These are phyloP conservation scores for Metschnikowia matae DNA, from an alignment of 805 yeast species.

Conservation along the genomic window DNA sequence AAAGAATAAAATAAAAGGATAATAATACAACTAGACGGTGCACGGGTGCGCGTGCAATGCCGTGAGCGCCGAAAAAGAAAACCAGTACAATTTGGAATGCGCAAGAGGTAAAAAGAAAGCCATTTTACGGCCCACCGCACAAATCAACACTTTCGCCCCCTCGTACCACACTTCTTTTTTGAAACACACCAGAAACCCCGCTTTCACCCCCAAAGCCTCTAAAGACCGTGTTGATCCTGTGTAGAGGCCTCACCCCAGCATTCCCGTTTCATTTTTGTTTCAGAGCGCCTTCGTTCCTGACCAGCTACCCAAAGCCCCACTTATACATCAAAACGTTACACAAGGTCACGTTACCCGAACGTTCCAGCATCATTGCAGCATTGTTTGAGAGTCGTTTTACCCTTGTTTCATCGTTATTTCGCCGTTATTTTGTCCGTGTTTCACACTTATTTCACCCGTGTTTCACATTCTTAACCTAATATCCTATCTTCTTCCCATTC, in stretches of 20 bases:
- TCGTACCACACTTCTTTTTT: background rate
- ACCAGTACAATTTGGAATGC: constrained; percentile 2
- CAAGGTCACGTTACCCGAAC: background rate
- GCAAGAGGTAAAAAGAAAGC: constrained; percentile 4
- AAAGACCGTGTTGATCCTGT: background rate
- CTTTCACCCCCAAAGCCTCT: background rate
- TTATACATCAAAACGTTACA: too few relatives aligned
- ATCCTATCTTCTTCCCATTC: background rate
- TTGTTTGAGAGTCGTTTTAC: background rate
- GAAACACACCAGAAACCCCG: background rate
- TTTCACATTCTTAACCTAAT: background rate
- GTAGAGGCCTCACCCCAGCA: background rate
- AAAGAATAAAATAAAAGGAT: too few relatives aligned
- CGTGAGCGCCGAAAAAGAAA: constrained; percentile 3
- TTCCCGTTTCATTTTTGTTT: too few relatives aligned
- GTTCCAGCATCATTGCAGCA: background rate
- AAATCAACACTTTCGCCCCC: constrained; percentile 7
- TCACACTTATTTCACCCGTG: background rate
- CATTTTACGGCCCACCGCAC: constrained; percentile 5
- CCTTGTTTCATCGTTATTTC: too few relatives aligned
- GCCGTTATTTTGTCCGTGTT: too few relatives aligned
- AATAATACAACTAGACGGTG: background rate
- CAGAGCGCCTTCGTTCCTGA: too few relatives aligned
- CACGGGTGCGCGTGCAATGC: background rate
- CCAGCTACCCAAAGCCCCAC: too few relatives aligned